Percentiles rank a stretch among this genome's conserved stretches.
These are phyloP conservation scores for Penicillium roqueforti DNA, from an alignment of 495 filamentous ascomycete species.

Conservation along the genomic window DNA sequence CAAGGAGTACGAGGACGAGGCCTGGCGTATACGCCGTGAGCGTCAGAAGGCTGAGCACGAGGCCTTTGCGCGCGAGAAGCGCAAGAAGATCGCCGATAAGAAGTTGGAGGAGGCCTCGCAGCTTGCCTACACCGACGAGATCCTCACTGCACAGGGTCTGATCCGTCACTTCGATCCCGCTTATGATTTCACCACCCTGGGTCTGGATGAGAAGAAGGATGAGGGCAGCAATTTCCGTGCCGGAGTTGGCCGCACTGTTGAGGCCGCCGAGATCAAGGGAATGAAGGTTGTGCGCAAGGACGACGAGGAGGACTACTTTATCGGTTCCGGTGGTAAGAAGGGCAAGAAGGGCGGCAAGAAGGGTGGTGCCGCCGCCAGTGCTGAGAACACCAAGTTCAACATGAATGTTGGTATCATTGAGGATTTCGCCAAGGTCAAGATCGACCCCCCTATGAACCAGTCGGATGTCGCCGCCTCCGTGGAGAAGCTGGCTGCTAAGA, in stretches of 20 bases:
- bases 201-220: conserved; percentile 56
- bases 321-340: conserved; percentile 76
- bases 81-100: conserved; percentile 76
- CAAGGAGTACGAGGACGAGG: conserved; percentile 75
- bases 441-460: conserved; percentile 82
- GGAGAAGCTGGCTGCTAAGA: conserved; percentile 88
- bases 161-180: conserved; percentile 88
- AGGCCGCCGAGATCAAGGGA: conserved; percentile 73
- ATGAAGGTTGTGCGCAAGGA: conserved; percentile 73
- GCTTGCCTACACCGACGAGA: conserved; percentile 86
- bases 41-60: conserved; percentile 76
- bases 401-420: conserved; percentile 86
- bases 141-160: conserved; percentile 77
- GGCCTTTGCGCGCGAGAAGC: conserved; percentile 63
- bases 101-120: conserved; percentile 87
- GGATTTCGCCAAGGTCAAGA: conserved; percentile 74
- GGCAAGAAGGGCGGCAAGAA: conserved; percentile 88
- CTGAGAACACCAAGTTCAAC: conserved; percentile 66
- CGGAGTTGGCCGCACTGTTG: conserved; percentile 73
- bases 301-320: conserved; percentile 85
- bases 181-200: conserved; percentile 56
- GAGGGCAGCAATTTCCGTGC: conserved; percentile 70
- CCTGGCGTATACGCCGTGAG: conserved; percentile 67
- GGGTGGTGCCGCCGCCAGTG: conserved; percentile 36
- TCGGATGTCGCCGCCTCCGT: conserved; percentile 69